Conservation (phyloP, 305 asterid genomes). For the Galium porrigens region DNA sequence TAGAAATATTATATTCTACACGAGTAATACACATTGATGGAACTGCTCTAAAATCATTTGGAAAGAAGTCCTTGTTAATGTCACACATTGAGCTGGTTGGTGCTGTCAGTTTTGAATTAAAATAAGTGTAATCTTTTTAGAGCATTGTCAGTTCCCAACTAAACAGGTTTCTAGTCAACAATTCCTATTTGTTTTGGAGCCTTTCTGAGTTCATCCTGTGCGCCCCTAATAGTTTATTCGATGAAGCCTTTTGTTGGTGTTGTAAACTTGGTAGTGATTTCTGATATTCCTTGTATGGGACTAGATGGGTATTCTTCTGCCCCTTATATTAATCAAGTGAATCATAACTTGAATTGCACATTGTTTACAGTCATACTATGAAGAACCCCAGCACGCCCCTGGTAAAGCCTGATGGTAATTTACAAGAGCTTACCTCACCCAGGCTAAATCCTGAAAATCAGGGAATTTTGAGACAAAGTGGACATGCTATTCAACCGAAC, state of each 20-base stretch:
- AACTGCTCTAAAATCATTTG: background rate
- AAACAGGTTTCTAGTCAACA: background rate
- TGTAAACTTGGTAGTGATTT: background rate
- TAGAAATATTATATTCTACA: background rate
- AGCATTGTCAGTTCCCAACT: background rate
- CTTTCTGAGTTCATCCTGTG: background rate
- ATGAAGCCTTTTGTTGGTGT: background rate
- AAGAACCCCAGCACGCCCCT: slow-evolving; percentile 31
- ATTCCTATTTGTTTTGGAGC: background rate
- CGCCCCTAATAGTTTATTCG: background rate
- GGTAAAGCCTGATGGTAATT: slow-evolving; percentile 36
- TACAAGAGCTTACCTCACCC: slow-evolving; percentile 59
- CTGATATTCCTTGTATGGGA: background rate
- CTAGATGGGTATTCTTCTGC: background rate
- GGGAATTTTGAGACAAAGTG: slow-evolving; percentile 38
- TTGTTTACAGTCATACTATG: slow-evolving; percentile 39
- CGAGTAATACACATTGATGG: background rate
- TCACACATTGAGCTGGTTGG: slow-evolving; percentile 7
- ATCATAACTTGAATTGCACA: background rate
- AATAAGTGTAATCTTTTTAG: background rate
- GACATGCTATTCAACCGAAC: slow-evolving; percentile 42
- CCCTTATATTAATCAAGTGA: background rate
- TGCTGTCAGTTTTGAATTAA: background rate
- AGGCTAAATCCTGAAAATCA: slow-evolving; percentile 45
- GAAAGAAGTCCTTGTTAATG: background rate